Conservation (phyloP, 768 basidiomycete species). For the Cystoderma amianthinum region DNA sequence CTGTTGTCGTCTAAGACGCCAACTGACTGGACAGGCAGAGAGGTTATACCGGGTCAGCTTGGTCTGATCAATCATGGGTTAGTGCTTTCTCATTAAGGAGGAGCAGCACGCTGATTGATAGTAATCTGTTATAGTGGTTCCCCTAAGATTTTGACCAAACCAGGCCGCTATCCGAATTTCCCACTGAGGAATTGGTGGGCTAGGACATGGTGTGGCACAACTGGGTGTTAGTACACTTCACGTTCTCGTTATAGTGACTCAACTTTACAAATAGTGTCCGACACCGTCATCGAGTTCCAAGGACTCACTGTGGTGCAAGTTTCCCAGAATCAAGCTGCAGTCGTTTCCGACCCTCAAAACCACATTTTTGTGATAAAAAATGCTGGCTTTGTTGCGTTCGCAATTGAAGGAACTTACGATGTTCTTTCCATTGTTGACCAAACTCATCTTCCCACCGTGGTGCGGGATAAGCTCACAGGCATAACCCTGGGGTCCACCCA, state of each 20-base stretch:
- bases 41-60: conserved; percentile 64
- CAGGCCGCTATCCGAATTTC: conserved; percentile 73
- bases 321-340: conserved; percentile 75
- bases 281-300: conserved; percentile 74
- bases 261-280: conserved; percentile 47
- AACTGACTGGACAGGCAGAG: conserved; percentile 62
- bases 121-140: conserved; percentile 53
- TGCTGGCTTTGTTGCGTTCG: conserved; percentile 72
- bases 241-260: not conserved
- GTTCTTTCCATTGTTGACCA: conserved; percentile 82
- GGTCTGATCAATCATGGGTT: conserved; percentile 73
- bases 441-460: conserved; percentile 58
- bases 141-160: conserved; percentile 67
- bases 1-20: conserved; percentile 67
- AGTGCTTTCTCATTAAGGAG: too few species aligned
- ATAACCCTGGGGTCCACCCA: conserved; percentile 64
- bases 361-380: conserved; percentile 78
- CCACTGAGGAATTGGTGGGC: conserved; percentile 86
- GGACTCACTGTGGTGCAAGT: conserved; percentile 84
- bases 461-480: conserved; percentile 59
- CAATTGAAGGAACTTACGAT: conserved; percentile 69
- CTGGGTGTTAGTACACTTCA: conserved; percentile 47
- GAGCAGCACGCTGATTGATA: too few species aligned
- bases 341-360: conserved; percentile 74
- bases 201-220: conserved; percentile 60